These are phyloP conservation scores for Ogataea siamensis DNA, from an alignment of 805 yeast species.

Conservation along the genomic window DNA sequence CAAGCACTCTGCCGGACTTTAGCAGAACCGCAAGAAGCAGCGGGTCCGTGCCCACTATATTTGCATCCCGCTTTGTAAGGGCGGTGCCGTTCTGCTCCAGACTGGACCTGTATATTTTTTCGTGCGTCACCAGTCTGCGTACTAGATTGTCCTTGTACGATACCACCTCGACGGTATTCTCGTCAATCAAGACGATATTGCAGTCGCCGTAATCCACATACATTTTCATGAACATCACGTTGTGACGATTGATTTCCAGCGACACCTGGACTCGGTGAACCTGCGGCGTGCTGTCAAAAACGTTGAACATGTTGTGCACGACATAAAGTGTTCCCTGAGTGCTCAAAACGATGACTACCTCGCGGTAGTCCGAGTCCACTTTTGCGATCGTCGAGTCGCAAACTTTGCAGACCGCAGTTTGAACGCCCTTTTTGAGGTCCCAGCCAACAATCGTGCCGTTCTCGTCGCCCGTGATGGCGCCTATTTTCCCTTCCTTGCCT, in stretches of 20 bases:
- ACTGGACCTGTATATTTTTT: constrained; percentile 22
- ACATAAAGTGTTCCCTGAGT: constrained; percentile 26
- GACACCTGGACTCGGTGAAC: constrained; percentile 8
- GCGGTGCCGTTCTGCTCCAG: constrained; percentile 26
- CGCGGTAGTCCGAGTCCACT: constrained; percentile 32
- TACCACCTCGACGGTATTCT: constrained; percentile 20
- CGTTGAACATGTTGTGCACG: constrained; percentile 21
- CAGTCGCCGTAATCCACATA: constrained; percentile 34
- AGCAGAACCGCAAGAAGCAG: constrained; percentile 34
- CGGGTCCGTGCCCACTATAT: constrained; percentile 32
- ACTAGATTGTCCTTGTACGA: constrained; percentile 20
- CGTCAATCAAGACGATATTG: constrained; percentile 24
- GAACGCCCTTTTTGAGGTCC: constrained; percentile 29
- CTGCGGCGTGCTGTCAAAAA: constrained; percentile 11
- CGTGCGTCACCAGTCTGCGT: constrained; percentile 8
- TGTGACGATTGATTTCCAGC: constrained; percentile 9
- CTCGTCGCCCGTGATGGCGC: constrained; percentile 33
- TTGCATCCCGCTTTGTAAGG: constrained; percentile 14
- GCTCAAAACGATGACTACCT: constrained; percentile 24
- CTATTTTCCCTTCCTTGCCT: constrained; percentile 29
- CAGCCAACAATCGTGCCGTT: constrained; percentile 31
- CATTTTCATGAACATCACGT: constrained; percentile 19
- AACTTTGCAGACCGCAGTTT: constrained; percentile 14
- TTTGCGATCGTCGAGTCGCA: constrained; percentile 20
- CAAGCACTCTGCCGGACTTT: constrained; percentile 40